These are phyloP conservation scores for Trichoderma reesei DNA, from an alignment of 495 filamentous ascomycete species.

Conservation along the genomic window DNA sequence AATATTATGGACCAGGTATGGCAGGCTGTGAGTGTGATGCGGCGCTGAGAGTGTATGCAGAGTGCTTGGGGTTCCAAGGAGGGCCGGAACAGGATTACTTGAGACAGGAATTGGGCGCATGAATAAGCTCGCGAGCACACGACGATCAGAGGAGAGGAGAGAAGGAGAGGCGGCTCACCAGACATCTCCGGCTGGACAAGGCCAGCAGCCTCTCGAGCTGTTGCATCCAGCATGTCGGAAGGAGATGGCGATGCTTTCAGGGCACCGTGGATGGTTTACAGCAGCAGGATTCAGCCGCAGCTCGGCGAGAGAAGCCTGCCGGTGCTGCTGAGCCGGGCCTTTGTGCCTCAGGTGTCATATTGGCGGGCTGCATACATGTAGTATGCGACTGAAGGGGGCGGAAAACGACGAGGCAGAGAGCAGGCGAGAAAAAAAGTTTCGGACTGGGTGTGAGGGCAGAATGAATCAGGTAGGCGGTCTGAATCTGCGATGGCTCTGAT, in stretches of 20 bases:
- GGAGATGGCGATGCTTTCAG: background rate
- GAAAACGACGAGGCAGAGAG: background rate
- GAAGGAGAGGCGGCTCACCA: too few relatives aligned
- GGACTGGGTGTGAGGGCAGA: background rate
- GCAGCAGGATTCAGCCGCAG: conserved; percentile 3
- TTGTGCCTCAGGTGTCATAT: background rate
- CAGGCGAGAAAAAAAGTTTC: background rate
- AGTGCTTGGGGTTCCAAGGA: background rate
- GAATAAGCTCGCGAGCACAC: background rate
- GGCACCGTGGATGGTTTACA: background rate
- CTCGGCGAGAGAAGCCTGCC: background rate
- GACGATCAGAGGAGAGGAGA: too few relatives aligned
- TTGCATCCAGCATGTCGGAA: background rate
- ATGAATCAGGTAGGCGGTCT: too few relatives aligned
- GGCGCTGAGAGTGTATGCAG: background rate
- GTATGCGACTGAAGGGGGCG: too few relatives aligned
- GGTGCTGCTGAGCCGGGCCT: background rate
- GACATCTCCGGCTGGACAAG: too few relatives aligned
- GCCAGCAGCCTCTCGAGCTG: too few relatives aligned
- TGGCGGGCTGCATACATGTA: background rate
- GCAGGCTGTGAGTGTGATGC: background rate
- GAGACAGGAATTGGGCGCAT: too few relatives aligned
- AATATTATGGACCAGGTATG: background rate
- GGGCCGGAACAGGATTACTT: background rate
- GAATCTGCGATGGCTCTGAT: too few relatives aligned